Base-by-base conservation (phyloP, 129 eudicot genomes). In the Smallanthus sonchifolius region DNA sequence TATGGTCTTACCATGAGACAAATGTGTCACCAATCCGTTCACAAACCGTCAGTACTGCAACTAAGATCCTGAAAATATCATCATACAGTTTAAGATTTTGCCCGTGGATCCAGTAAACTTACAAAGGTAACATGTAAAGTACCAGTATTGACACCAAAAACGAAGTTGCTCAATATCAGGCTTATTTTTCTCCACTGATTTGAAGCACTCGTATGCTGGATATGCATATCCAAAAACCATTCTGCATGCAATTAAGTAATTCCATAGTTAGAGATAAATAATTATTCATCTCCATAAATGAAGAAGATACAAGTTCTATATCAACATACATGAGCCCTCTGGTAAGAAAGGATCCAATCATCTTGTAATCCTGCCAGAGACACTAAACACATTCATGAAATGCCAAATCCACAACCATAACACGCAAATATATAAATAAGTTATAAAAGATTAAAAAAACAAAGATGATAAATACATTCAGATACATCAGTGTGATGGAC, bases 91-190 rank as follows among this genome's bases (percentile, higher is more conserved):
- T 67, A 10, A 67, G 37, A 64, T 48, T 7, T 5, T 44, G 38
- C 40, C 67, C 62, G 24, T 32, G 28, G 52, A 74, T 45, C 20
- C 35, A 37, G 15, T 8, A 51, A 14, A 24, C 16, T 20, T 15
- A 36, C 16, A 49, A 7, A 2, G 7, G 9, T 14, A 8, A 69
- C 61, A 42, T 30, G 67, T 9, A 67, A 42, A 17, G 62, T 87
- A 92, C 98, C 98, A 93, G 72, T 90, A 93, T 73, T 93, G 98
- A 79, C 96, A 93, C 98, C 96, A 93, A 81, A 93, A 93, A 6
- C 95, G 95, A 64, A 93, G 92, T 52, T 86, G 85, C 72, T 90
- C 95, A 43, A 93, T 86, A 42, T 90, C 92, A 44, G 98, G 92
- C 63, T 87, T 93, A 69, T 93, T 93, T 86, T 69, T 86, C 65